phyloP scores from a whole-genome alignment of 768 basidiomycete species.

The Fomitopsis pulvina region DNA sequence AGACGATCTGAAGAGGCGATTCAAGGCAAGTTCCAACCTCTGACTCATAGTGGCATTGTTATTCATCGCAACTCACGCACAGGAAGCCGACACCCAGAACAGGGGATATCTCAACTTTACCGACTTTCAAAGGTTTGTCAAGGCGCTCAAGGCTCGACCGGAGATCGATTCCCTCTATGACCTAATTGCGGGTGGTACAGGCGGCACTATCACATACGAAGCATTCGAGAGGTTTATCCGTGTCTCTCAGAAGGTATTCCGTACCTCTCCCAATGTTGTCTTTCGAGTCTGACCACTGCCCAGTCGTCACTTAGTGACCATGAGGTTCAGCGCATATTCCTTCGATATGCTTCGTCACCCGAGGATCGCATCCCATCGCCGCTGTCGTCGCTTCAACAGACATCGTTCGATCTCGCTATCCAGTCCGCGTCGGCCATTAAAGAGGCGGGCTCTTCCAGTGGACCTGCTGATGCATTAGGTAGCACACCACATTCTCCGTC shows the following conservation, averaged over 20 bases:
- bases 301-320: conserved; percentile 25
- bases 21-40: conserved; percentile 36
- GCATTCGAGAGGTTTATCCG: conserved; percentile 48
- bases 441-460: neutral
- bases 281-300: neutral
- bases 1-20: conserved; percentile 48
- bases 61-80: neutral
- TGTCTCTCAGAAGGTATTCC: conserved; percentile 41
- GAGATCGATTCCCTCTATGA: conserved; percentile 69
- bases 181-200: conserved; percentile 24
- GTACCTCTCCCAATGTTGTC: conserved; percentile 26
- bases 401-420: conserved; percentile 22
- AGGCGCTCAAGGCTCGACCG: conserved; percentile 73
- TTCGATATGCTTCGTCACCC: conserved; percentile 25
- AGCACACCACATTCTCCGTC: conserved; percentile 3
- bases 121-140: conserved; percentile 80
- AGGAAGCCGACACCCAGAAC: conserved; percentile 58
- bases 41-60: neutral
- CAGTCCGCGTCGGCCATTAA: conserved; percentile 6
- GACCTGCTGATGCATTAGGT: neutral
- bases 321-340: conserved; percentile 32
- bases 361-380: conserved; percentile 1
- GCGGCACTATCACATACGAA: conserved; percentile 30
- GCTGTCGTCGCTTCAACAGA: conserved; percentile 18
- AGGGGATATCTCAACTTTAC: conserved; percentile 64